A percentile compares a stretch with the other conserved stretches of the same genome.
Evolutionary conservation across 148 eudicot genomes (phyloP).

Genomic region (Arbutus unedo): DNA sequence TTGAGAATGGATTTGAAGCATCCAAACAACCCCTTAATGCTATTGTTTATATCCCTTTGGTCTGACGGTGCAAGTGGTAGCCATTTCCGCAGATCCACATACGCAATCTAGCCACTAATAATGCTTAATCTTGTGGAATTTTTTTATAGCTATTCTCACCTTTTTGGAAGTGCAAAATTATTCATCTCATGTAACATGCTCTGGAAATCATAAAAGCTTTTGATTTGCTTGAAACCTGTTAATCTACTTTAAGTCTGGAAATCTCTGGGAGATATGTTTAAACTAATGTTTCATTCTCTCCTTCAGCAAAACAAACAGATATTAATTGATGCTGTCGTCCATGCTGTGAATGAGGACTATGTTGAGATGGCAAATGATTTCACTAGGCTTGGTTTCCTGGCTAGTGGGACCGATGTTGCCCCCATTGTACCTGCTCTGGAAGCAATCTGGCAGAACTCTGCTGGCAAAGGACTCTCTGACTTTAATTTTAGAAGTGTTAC

Average conservation of each 20-base stretch:
- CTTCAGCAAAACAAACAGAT: slow-evolving; percentile 93
- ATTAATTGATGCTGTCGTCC: slow-evolving; percentile 95
- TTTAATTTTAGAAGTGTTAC: slow-evolving; percentile 97
- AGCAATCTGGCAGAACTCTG: slow-evolving; percentile 97
- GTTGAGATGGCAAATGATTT: slow-evolving; percentile 99
- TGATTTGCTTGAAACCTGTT: not conserved
- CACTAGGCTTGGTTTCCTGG: slow-evolving; percentile 96
- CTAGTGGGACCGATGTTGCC: slow-evolving; percentile 88
- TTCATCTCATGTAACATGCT: not conserved
- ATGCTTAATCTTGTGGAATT: too few relatives aligned
- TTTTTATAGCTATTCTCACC: too few relatives aligned
- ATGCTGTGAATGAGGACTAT: slow-evolving; percentile 98
- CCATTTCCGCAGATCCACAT: too few relatives aligned
- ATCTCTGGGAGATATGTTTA: not conserved
- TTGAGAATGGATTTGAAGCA: too few relatives aligned
- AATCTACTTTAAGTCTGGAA: not conserved
- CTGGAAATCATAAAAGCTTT: not conserved
- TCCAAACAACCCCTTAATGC: too few relatives aligned
- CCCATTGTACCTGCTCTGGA: slow-evolving; percentile 95
- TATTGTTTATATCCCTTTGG: too few relatives aligned
- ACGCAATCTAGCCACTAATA: too few relatives aligned
- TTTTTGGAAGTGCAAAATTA: too few relatives aligned
- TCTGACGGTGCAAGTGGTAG: too few relatives aligned
- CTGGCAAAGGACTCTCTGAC: slow-evolving; percentile 88
- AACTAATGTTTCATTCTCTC: slow-evolving; percentile 12